These are phyloP conservation scores for Anethum foeniculum DNA, from an alignment of 140 eudicot genomes.

Conservation along the genomic window DNA sequence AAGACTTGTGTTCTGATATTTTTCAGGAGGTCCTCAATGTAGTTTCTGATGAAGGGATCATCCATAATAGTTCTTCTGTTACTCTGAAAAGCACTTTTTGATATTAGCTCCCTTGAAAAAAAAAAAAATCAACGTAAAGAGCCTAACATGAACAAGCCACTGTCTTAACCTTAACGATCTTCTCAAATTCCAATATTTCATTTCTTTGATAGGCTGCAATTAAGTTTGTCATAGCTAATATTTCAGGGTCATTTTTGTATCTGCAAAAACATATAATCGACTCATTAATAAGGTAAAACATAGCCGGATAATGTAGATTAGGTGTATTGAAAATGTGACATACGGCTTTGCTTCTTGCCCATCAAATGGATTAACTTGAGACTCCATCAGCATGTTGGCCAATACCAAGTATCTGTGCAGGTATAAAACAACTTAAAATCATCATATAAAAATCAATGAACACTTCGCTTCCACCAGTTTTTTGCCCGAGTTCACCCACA, in stretches of 20 bases:
- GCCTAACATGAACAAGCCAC: not conserved
- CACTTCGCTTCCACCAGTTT: not conserved
- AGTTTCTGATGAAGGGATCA: slow-evolving; percentile 85
- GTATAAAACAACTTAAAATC: not conserved
- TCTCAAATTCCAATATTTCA: slow-evolving; percentile 96
- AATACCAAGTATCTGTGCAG: slow-evolving; percentile 79
- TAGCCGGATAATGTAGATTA: not conserved
- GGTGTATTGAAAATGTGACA: slow-evolving; percentile 13
- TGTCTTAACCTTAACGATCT: slow-evolving; percentile 72
- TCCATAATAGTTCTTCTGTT: slow-evolving; percentile 99
- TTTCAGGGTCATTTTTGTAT: slow-evolving; percentile 97
- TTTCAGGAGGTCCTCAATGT: slow-evolving; percentile 91
- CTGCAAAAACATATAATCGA: slow-evolving; percentile 27
- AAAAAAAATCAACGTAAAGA: not conserved
- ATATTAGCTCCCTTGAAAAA: not conserved
- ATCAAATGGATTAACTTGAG: slow-evolving; percentile 95
- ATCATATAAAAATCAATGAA: not conserved
- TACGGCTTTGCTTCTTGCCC: slow-evolving; percentile 99
- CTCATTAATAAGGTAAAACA: slow-evolving; percentile 5
- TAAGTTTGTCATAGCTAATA: slow-evolving; percentile 93
- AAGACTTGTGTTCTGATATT: slow-evolving; percentile 96
- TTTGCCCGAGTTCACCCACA: not conserved
- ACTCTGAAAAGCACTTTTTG: slow-evolving; percentile 41
- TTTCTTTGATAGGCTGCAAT: slow-evolving; percentile 97
- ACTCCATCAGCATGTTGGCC: slow-evolving; percentile 98